Conservation (phyloP, 345 rosid genomes). For the Pelargonium nanum region DNA sequence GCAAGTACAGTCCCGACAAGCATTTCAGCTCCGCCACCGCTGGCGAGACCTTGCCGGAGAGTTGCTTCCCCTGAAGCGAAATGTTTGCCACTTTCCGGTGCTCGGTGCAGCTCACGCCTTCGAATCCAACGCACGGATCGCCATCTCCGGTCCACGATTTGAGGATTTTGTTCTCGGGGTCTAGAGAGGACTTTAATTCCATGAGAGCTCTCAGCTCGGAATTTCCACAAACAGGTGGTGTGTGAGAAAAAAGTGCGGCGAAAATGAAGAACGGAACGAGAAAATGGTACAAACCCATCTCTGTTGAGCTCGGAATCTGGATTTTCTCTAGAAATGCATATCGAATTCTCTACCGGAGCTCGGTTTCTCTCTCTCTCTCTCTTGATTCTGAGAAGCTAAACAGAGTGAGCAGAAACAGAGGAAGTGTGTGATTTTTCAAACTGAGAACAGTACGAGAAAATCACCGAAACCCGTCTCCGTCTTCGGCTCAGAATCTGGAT, state of each 20-base stretch:
- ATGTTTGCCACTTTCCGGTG: constrained; percentile 77
- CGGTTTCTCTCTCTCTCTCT: not conserved
- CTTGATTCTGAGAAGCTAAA: no score
- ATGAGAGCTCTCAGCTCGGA: constrained; percentile 60
- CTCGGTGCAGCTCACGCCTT: constrained; percentile 79
- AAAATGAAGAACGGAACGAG: constrained; percentile 16
- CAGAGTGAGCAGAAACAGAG: not conserved
- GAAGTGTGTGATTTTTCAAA: not conserved
- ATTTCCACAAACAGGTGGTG: constrained; percentile 33
- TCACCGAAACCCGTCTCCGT: no score
- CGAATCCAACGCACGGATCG: constrained; percentile 71
- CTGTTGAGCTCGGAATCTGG: not conserved
- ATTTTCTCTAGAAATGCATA: not conserved
- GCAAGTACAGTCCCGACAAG: constrained; percentile 80
- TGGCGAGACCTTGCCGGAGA: constrained; percentile 62
- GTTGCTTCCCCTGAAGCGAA: constrained; percentile 68
- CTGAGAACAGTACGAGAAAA: no score
- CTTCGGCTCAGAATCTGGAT: not conserved
- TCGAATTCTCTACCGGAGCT: no score
- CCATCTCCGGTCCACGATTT: constrained; percentile 49
- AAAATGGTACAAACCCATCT: constrained; percentile 31
- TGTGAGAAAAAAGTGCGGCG: constrained; percentile 12
- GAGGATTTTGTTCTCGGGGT: constrained; percentile 60
- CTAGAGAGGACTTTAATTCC: constrained; percentile 67
- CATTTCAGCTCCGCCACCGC: constrained; percentile 65